Percentiles rank a stretch among this genome's conserved stretches.
phyloP scores from a whole-genome alignment of 148 eudicot species.

The Cornus controversa region DNA sequence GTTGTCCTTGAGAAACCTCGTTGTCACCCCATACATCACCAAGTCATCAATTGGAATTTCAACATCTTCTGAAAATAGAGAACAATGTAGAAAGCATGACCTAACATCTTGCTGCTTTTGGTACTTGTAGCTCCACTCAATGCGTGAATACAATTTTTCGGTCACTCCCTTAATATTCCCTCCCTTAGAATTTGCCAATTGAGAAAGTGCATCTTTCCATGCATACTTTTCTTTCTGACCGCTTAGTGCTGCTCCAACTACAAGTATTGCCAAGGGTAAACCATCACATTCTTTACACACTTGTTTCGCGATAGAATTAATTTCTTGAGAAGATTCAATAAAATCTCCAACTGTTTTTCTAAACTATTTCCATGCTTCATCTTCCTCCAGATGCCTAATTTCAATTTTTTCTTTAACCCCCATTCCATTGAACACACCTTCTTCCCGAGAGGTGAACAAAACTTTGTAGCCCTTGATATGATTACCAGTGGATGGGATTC shows the following conservation, averaged over 20 bases:
- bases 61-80: slow-evolving; percentile 9
- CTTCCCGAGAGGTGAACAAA: slow-evolving; percentile 9
- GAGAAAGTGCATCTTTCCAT: background rate
- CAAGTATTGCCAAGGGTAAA: slow-evolving; percentile 11
- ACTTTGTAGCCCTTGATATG: background rate
- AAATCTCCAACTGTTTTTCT: background rate
- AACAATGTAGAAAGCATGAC: slow-evolving; percentile 15
- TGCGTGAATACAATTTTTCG: background rate
- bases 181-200: background rate
- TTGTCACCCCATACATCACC: background rate
- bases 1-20: background rate
- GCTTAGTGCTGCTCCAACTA: slow-evolving; percentile 13
- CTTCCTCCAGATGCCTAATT: background rate
- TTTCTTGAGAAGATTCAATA: too few species aligned
- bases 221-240: background rate
- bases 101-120: background rate
- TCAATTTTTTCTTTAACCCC: too few species aligned
- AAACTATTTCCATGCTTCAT: background rate
- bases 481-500: background rate
- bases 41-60: slow-evolving; percentile 5
- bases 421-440: background rate
- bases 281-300: slow-evolving; percentile 12
- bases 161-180: background rate
- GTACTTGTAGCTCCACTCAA: slow-evolving; percentile 6
- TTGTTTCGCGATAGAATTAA: background rate